Evolutionary conservation across 2,329 filamentous ascomycete genomes (phyloP).

Genomic region (Alternaria consortialis): DNA sequence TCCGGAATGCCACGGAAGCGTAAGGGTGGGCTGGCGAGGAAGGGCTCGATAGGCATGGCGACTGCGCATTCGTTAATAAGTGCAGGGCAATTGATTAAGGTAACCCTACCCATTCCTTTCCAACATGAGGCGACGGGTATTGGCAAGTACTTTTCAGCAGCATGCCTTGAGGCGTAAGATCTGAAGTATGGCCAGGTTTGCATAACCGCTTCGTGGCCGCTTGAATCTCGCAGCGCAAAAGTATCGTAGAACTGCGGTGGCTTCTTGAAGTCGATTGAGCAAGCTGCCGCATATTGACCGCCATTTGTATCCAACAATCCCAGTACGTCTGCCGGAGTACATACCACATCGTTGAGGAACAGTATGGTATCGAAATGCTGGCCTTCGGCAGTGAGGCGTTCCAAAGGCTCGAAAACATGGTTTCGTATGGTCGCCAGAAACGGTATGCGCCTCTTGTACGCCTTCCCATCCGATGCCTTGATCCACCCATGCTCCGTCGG

Average conservation of each 20-base stretch:
- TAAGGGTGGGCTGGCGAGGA: conserved; percentile 50
- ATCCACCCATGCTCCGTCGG: conserved; percentile 66
- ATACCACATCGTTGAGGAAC: conserved; percentile 71
- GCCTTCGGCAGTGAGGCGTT: conserved; percentile 61
- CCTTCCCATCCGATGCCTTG: conserved; percentile 57
- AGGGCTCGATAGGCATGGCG: conserved; percentile 38
- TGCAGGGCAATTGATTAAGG: background rate
- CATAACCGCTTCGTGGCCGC: conserved; percentile 62
- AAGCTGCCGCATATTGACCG: conserved; percentile 69
- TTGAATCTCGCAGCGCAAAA: conserved; percentile 66
- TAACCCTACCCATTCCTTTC: conserved; percentile 65
- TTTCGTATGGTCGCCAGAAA: conserved; percentile 73
- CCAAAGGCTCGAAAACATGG: conserved; percentile 66
- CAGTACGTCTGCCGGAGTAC: conserved; percentile 65
- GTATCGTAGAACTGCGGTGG: conserved; percentile 68
- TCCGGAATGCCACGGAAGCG: conserved; percentile 72
- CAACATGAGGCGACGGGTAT: conserved; percentile 72
- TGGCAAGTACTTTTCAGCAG: conserved; percentile 59
- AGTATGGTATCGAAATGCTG: conserved; percentile 65
- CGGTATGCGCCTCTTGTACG: conserved; percentile 71
- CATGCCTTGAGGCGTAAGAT: conserved; percentile 60
- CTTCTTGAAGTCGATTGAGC: conserved; percentile 67
- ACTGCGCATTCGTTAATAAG: conserved; percentile 31
- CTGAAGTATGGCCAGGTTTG: conserved; percentile 69
- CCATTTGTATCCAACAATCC: conserved; percentile 65